Evolutionary conservation across 176 grass and related monocot genomes (phyloP).

Genomic region (Melocanna baccifera): DNA sequence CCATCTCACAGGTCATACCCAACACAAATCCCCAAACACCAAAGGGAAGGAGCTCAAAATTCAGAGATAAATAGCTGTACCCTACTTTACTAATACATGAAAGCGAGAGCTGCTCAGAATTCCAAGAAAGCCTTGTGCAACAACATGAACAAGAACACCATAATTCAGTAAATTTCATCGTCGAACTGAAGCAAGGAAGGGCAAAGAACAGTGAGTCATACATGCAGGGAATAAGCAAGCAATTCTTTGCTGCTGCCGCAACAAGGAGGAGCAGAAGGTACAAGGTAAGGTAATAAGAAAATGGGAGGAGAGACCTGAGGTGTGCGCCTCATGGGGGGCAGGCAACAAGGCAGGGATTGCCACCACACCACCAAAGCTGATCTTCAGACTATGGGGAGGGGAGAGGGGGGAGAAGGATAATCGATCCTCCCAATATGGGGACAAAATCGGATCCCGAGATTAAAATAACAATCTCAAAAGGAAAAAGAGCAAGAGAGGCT

Average conservation of each 20-base stretch:
- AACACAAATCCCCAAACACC: neutral
- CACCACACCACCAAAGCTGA: conserved; percentile 31
- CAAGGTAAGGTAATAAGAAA: conserved; percentile 43
- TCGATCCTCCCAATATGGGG: conserved; percentile 57
- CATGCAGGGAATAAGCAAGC: conserved; percentile 12
- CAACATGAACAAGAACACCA: neutral
- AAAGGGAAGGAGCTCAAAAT: conserved; percentile 17
- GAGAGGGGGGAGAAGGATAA: conserved; percentile 36
- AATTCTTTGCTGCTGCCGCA: neutral
- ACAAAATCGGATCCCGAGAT: conserved; percentile 59
- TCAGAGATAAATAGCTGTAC: neutral
- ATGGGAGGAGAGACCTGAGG: conserved; percentile 29
- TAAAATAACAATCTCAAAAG: conserved; percentile 53
- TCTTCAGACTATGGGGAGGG: conserved; percentile 8
- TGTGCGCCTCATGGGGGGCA: conserved; percentile 47
- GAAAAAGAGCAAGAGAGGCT: conserved; percentile 9
- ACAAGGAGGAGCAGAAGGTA: neutral
- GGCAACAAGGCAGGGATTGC: conserved; percentile 25
- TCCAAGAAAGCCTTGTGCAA: neutral
- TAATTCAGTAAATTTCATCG: conserved; percentile 29
- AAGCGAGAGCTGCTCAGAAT: conserved; percentile 8
- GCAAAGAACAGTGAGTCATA: neutral
- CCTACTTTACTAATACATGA: neutral
- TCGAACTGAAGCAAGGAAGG: neutral
- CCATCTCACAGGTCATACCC: neutral